phyloP scores from a whole-genome alignment of 257 asterid species.

The Fraxinus excelsior region DNA sequence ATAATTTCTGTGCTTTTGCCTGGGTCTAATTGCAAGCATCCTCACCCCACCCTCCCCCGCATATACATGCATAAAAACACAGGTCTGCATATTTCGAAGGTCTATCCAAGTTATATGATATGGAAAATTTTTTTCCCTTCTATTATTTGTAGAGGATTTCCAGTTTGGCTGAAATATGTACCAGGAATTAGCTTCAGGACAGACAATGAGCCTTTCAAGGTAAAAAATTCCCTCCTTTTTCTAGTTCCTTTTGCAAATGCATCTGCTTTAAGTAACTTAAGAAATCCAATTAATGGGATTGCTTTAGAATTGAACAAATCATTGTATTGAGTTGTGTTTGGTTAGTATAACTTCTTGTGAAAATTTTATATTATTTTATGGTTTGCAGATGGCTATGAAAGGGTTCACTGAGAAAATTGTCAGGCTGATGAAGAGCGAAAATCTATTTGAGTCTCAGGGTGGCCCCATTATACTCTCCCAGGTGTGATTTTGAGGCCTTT shows the following conservation, averaged over 20 bases:
- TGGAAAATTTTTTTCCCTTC: background rate
- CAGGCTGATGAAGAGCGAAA: slow-evolving; percentile 73
- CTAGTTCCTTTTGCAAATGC: slow-evolving; percentile 8
- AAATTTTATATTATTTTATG: slow-evolving; percentile 21
- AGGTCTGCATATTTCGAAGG: background rate
- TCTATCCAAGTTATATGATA: background rate
- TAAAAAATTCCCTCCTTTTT: slow-evolving; percentile 21
- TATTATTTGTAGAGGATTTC: slow-evolving; percentile 68
- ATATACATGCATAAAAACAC: background rate
- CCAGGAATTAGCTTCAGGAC: slow-evolving; percentile 95
- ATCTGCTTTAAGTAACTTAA: slow-evolving; percentile 8
- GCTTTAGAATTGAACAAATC: background rate
- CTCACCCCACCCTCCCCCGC: background rate
- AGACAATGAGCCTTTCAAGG: slow-evolving; percentile 91
- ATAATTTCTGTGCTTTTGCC: slow-evolving; percentile 3
- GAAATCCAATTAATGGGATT: slow-evolving; percentile 12
- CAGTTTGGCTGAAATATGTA: slow-evolving; percentile 89
- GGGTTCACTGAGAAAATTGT: slow-evolving; percentile 80
- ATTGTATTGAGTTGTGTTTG: slow-evolving; percentile 4
- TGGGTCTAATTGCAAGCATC: slow-evolving; percentile 30
- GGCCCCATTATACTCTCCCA: slow-evolving; percentile 91
- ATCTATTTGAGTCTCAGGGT: slow-evolving; percentile 74
- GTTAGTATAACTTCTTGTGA: background rate
- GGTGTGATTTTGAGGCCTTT: slow-evolving; percentile 42
- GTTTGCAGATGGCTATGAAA: slow-evolving; percentile 78